phyloP scores from a whole-genome alignment of 2,329 filamentous ascomycete genomes.

The Sclerotinia spermophila region DNA sequence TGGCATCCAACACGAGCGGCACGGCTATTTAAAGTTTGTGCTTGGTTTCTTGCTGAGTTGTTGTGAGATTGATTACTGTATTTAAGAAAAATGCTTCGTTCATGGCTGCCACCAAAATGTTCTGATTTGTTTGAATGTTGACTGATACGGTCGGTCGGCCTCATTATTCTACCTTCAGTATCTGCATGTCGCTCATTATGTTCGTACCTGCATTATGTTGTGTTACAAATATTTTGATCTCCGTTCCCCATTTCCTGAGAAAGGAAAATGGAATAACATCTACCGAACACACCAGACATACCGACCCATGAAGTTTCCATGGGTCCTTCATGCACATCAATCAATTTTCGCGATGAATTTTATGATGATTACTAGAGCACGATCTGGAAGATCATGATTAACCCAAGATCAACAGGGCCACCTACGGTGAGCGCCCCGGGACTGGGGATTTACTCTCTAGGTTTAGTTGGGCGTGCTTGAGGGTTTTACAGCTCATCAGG shows the following conservation, averaged over 20 bases:
- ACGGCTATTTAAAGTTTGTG: background rate
- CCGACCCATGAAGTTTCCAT: background rate
- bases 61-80: background rate
- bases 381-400: slow-evolving; percentile 5
- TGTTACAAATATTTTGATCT: slow-evolving; percentile 15
- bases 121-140: slow-evolving; percentile 3
- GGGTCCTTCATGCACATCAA: slow-evolving; percentile 10
- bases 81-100: background rate
- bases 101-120: background rate
- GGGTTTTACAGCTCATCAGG: background rate
- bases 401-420: slow-evolving; percentile 7
- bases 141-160: background rate
- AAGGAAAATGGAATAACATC: slow-evolving; percentile 5
- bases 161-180: background rate
- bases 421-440: background rate
- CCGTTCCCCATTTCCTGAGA: slow-evolving; percentile 6
- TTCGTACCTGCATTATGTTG: slow-evolving; percentile 19
- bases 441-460: background rate
- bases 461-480: background rate
- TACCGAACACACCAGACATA: slow-evolving; percentile 1
- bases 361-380: background rate
- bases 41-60: background rate
- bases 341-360: slow-evolving; percentile 4
- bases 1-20: background rate
- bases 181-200: slow-evolving; percentile 10